Base-by-base conservation (phyloP, 495 filamentous ascomycete genomes). In the Hypoxylon rickii region DNA sequence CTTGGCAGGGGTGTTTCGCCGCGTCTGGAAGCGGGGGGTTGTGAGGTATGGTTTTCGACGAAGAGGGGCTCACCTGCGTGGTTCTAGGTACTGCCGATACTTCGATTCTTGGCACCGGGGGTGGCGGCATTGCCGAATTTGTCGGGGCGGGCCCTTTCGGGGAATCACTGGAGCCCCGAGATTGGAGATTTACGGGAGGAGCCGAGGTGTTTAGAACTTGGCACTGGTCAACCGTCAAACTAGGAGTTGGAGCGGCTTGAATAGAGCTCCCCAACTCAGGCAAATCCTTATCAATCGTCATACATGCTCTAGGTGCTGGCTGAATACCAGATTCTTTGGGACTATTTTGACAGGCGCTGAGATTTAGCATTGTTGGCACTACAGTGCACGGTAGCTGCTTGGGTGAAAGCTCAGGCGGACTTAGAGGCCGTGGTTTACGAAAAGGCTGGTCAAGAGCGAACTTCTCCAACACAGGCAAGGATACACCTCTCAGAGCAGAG, bases 381-480 rank as follows among this genome's bases (percentile, higher is more conserved):
- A 68, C 20, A 26, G 48, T 61, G 13, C 19, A 48, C 17, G 69
- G 67, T 4, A 70, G 42, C 18, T 71, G 67, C 49, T 66, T 71
- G 6, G 69, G 69, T 24, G 69, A 71, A 19, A 68, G 58, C 29
- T 65, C 59, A 12, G 65, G 59, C 17, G 67, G 43, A 31, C 58
- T 66, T 11, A 20, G 37, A 12, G 59, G 62, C 37, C 66, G 54
- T 34, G 57, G 59, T 17, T 59, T 67, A 3, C 63, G 59, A 38
- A 44, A 31, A 40, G 53, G 59, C 15, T 67, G 65, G 48, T 61
- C 44, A 39, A 65, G 44, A 1, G 29, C 53, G 29, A 69, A 68
- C 10, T 53, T 65, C 37, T 67, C 55, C 11, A 71, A 47, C 19
- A 61, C 55, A 6, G 71, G 71, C n/a, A 72, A 64, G 1, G 71